Evolutionary conservation across 192 early-diverging fungal genomes (phyloP).

Genomic region (Coemansia sp.): DNA sequence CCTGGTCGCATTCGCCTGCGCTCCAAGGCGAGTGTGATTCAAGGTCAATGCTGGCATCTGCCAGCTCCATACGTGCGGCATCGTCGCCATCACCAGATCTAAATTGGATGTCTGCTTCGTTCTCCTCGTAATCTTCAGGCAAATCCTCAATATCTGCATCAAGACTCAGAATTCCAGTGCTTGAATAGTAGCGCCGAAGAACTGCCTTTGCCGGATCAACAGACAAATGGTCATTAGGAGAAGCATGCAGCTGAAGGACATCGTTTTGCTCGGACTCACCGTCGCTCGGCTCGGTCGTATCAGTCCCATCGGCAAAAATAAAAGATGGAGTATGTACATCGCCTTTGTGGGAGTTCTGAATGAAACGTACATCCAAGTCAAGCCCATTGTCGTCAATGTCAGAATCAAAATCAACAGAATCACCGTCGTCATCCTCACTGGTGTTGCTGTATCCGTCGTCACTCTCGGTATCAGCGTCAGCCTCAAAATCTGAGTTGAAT

Average conservation of each 20-base stretch:
- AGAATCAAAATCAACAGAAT: neutral
- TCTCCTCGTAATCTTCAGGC: conserved; percentile 7
- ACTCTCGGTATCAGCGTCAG: conserved; percentile 14
- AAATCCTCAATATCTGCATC: conserved; percentile 50
- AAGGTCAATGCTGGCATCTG: neutral
- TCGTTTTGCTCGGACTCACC: neutral
- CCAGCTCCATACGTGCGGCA: neutral
- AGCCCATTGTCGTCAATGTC: neutral
- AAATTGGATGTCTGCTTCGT: neutral
- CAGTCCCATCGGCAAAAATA: neutral
- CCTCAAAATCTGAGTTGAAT: conserved; percentile 7
- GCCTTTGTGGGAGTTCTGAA: neutral
- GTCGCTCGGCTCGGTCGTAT: neutral
- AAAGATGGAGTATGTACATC: neutral
- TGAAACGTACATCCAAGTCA: neutral
- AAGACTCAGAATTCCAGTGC: conserved; percentile 23
- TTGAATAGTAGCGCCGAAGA: conserved; percentile 46
- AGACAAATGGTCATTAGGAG: conserved; percentile 16
- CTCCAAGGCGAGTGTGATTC: neutral
- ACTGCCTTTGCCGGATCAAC: conserved; percentile 43
- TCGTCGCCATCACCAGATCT: neutral
- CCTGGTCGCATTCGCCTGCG: neutral
- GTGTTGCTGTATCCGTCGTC: conserved; percentile 9
- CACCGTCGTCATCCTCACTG: conserved; percentile 7
- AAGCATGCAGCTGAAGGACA: neutral